Base-by-base conservation (phyloP, 371 early-diverging fungal species). In the Chytridiales sp. region DNA sequence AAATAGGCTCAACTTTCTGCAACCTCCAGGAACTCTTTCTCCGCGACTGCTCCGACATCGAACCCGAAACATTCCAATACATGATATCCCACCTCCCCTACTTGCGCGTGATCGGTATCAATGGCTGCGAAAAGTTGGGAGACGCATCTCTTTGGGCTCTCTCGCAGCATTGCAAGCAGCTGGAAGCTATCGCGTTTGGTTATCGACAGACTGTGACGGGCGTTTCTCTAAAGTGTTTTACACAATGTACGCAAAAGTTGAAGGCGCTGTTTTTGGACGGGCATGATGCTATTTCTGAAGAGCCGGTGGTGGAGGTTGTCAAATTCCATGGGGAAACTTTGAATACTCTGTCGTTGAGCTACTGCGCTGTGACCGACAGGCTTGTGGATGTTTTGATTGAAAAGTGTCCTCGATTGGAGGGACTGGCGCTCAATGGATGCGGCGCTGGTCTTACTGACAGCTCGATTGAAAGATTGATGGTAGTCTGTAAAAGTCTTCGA, bases 131-230 rank as follows among this genome's bases (percentile, higher is more conserved):
- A 21, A 32, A 39, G 22, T 42, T 62, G 2, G 21, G 15, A 24
- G 49, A 55, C 41, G 30, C 13, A n/a, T 55, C 62, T 27, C 19
- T 62, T 15, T 2, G 29, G n/a, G 24, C 21, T 26, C 49, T 62
- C 13, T 32, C 56, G 2, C 15, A 0, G 19, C n/a, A 4, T 26
- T 62, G 56, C 29, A 26, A 56, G 1, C 30, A 34, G 21, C 47
- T 62, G 29, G 62, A 62, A 40, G 55, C 62, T 24, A 24, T 62
- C 5, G 62, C 62, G 2, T 48, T 62, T 47, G 62, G 62, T 3
- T 62, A 54, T 31, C 46, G 56, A 11, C 62, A 62, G 36, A 4
- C 24, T 22, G 17, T 56, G 6, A 17, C 54, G 8, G 56, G 56
- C 31, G 29, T 36, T 9, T 15, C 50, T n/a, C 26, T 62, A 8